Evolutionary conservation across 768 basidiomycete genomes (phyloP), one percentile per base, ranked within the genome.

Genomic region (Pholiota molesta): DNA sequence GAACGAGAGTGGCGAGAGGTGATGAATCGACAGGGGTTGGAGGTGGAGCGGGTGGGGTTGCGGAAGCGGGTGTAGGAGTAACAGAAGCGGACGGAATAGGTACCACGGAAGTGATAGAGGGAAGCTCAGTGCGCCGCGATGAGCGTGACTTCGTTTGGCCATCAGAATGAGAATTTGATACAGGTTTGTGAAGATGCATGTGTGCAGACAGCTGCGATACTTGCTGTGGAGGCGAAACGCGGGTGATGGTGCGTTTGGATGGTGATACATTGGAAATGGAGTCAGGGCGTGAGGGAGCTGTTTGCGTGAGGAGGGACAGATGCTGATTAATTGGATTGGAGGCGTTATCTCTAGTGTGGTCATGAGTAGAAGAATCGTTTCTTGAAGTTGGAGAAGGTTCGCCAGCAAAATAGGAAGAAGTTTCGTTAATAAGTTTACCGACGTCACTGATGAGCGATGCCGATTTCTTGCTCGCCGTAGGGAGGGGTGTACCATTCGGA

Each of bases 231-330:
- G 81, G 79, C 14, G 80, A 77, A 56, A 68, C 57, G n/a, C 75
- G 75, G 17, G 68, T 63, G 52, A 63, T 63, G 19, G 70, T 62
- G 37, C 73, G 70, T 33, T 72, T 65, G n/a, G 71, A 67, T 28
- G 52, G 69, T 7, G 67, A 64, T n/a, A 72, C 40, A 45, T 71
- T 67, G 4, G 72, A 62, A 13, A 72, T 64, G 3, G 72, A 63
- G 13, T 72, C 65, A 8, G 72, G 65, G 51, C 77, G 72, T 58
- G 69, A 67, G 29, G 87, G 86, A 4, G 88, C 88, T 8, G 87
- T 88, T 64, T 83, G 86, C n/a, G 86, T 86, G 39, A 89, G 80
- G 26, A 89, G 78, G 16, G 87, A 89, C 21, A 82, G 79, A 26
- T 74, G 77, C 28, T 71, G 72, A 56, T 74, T 77, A 58, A 61